These are phyloP conservation scores for Tetracentron sinense DNA, from an alignment of 164 flowering plant genomes.

Conservation along the genomic window DNA sequence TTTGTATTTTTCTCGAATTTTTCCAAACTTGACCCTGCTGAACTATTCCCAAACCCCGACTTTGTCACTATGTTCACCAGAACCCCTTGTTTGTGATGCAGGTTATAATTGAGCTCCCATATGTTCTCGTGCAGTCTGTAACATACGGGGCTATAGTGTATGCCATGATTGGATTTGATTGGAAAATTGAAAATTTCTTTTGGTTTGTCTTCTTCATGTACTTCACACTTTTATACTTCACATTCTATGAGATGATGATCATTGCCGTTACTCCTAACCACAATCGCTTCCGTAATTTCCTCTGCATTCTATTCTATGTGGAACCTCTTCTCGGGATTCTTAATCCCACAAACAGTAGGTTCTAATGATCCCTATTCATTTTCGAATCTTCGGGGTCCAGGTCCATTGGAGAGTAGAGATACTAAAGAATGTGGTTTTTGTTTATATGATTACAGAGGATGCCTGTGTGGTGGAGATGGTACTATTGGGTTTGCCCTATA, in stretches of 20 bases:
- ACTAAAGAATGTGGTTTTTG: background rate
- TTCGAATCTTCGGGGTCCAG: no score
- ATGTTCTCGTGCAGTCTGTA: background rate
- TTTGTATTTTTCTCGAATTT: no score
- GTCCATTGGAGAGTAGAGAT: no score
- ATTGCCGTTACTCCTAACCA: slow-evolving; percentile 10
- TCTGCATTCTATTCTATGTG: slow-evolving; percentile 14
- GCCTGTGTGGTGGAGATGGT: background rate
- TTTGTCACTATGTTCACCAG: no score
- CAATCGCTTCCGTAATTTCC: slow-evolving; percentile 10
- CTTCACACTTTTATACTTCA: slow-evolving; percentile 15
- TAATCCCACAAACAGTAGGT: slow-evolving; percentile 16
- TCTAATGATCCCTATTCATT: background rate
- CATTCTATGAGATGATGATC: slow-evolving; percentile 16
- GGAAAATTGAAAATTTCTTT: slow-evolving; percentile 1
- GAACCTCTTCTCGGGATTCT: slow-evolving; percentile 21
- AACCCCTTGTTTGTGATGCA: background rate
- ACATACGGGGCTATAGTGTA: no score
- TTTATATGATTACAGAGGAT: background rate
- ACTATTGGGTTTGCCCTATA: background rate
- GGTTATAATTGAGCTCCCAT: slow-evolving; percentile 1
- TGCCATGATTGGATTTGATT: slow-evolving; percentile 5
- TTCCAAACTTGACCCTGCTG: no score
- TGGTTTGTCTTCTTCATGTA: slow-evolving; percentile 11
- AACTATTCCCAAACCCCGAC: no score